Base-by-base conservation (phyloP, 768 basidiomycete genomes). In the Leucocoprinus sp. region DNA sequence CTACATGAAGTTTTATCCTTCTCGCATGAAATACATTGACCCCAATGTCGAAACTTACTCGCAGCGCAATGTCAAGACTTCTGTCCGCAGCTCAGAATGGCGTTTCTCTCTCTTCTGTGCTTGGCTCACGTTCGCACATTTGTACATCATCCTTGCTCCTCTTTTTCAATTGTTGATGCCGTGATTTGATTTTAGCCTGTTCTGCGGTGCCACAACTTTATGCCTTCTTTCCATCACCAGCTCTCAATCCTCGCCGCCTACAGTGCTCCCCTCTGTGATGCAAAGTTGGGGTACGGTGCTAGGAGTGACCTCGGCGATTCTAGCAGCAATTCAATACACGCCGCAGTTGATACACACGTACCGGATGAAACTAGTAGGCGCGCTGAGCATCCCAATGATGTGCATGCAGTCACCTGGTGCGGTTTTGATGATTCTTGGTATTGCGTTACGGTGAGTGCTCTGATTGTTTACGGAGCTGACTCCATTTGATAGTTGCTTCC, bases 311-410 rank as follows among this genome's bases (percentile, higher is more conserved):
- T 84, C 89, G 1, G 84, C 89, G 2, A 28, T 81, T 0, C 75
- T 96, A 4, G 85, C 92, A 1, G 76, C 78, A 3, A 65, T 86
- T 4, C 93, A 99, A 62, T 99, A 97, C 50, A 73, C 81, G 0
- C 93, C 95, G 0, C 93, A 96, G 60, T 69, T 99, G 19, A 53
- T 76, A 9, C 79, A 83, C 50, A 98, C 93, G 1, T 96, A 84
- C 54, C 67, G 65, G 4, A 62, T 75, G 23, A 84, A 81, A 56
- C 75, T 95, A 9, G 93, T 98, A 7, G 95, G 95, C 2, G 91
- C 92, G 0, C 69, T 98, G 12, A 93, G 90, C 57, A 87, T 99
- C 46, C 84, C 86, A 1, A 97, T 91, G 80, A 97, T 99, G 95
- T 65, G 78, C 38, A 88, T 99, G 12, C 95, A 98, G 63, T 90